A percentile compares a stretch with the other conserved stretches of the same genome.
Evolutionary conservation across 116 monocot genomes (phyloP).

Genomic region (Iris pallida): DNA sequence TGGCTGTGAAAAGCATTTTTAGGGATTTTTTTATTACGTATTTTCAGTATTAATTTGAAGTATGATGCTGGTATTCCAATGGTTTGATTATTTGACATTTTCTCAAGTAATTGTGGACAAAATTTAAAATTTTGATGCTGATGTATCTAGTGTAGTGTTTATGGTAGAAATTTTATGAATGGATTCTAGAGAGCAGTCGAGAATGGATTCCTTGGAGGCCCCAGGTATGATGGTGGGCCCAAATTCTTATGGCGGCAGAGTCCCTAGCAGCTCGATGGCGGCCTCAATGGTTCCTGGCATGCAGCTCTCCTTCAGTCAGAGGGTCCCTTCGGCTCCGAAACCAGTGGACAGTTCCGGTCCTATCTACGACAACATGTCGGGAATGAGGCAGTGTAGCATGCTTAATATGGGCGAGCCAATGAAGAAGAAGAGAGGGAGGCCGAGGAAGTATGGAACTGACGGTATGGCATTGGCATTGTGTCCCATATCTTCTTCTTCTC

Average conservation of each 20-base stretch:
- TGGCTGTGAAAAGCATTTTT: not conserved
- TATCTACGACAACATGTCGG: slow-evolving; percentile 22
- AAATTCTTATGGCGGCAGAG: slow-evolving; percentile 18
- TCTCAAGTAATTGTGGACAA: too few relatives aligned
- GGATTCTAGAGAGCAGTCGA: slow-evolving; percentile 36
- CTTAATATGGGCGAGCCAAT: slow-evolving; percentile 40
- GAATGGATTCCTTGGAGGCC: slow-evolving; percentile 25
- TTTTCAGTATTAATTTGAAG: not conserved
- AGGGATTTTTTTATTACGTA: not conserved
- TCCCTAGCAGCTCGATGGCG: slow-evolving; percentile 22
- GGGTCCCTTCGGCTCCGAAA: slow-evolving; percentile 17
- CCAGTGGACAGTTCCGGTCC: slow-evolving; percentile 22
- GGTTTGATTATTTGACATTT: not conserved
- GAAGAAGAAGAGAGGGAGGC: slow-evolving; percentile 90
- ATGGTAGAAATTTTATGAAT: slow-evolving; percentile 8
- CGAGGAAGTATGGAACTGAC: slow-evolving; percentile 89
- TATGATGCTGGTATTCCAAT: not conserved
- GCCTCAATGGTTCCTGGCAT: slow-evolving; percentile 31
- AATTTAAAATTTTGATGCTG: too few relatives aligned
- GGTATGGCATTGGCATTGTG: slow-evolving; percentile 47
- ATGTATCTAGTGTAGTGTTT: not conserved
- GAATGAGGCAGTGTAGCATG: slow-evolving; percentile 19
- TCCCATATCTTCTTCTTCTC: slow-evolving; percentile 30
- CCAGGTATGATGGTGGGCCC: slow-evolving; percentile 32
- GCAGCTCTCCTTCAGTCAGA: slow-evolving; percentile 29